Evolutionary conservation across 345 rosid species (phyloP), one percentile per base, ranked within the genome.

Genomic region (Brassica juncea): DNA sequence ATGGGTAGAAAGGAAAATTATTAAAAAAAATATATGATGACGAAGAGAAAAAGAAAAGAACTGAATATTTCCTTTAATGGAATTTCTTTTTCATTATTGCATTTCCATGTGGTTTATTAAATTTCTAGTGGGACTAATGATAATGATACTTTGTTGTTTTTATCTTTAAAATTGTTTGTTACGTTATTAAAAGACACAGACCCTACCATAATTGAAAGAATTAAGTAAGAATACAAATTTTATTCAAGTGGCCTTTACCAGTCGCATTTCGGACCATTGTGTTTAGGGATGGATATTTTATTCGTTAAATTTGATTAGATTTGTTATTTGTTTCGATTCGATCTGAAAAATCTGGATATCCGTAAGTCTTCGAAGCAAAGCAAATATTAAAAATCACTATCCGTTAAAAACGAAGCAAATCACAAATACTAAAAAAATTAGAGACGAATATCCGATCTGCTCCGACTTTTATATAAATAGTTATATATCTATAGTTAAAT

Each of bases 41-140:
- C 3, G 58, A 52, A 52, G 21, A 52, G 16, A 37, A 52, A 52
- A n/a, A 37, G 9, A 37, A 8, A 37, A 37, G 44, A 8, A 8
- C 16, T n/a, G 21, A 15, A 52, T 52, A 52, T 52, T 76, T 68
- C 69, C 14, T 15, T 76, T 15, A 14, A 68, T 42, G 47, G 32
- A 57, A 66, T 34, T 34, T 34, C 2, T 52, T 14, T 59, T 59
- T 76, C n/a, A 44, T 47, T 49, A 23, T 70, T 77, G 44, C 44
- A 8, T 37, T 37, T 62, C 12, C 31, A 60, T 12, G 54, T 28
- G 70, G 74, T 69, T 68, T 2, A 71, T 72, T 64, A 78, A 10
- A 58, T 66, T 72, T 72, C 60, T 57, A 71, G 68, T 66, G 54
- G 82, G 77, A 57, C 77, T 72, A 57, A 39, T 72, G 72, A 78